Evolutionary conservation across 805 yeast genomes (phyloP), one percentile per base, ranked within the genome.

Genomic region (Metschnikowia henanensis): DNA sequence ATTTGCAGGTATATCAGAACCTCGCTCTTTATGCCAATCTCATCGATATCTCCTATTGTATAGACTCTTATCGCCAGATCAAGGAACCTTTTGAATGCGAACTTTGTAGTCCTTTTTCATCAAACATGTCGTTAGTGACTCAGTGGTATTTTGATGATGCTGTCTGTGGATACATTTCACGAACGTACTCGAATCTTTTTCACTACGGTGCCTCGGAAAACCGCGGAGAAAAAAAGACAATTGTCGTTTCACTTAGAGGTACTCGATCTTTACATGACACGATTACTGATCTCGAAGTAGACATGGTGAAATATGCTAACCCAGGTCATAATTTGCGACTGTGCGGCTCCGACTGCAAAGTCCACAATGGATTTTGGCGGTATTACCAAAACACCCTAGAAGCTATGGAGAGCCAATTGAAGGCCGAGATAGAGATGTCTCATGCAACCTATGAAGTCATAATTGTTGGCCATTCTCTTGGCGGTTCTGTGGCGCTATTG

Each of bases 41-140:
- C 25, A 61, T 69, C 20, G 77, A 73, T 46, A 71, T 72, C 10
- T 57, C 76, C 5, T 72, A 72, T 47, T 73, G 78, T 47, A 60
- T 73, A 7, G 63, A 68, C 4, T 45, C 56, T 1, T 45, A 59
- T 6, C 53, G 56, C 15, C 53, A 54, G 3, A 61, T 72, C n/a
- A 52, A 56, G 3, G 51, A 52, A 30, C 77, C 77, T 0, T 72
- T 73, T 52, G 45, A 57, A 20, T 73, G 78, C 48, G 66, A 62
- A 19, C 55, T 67, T 46, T 62, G 62, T 17, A 43, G 45, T 10
- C 45, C 58, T 35, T 67, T 70, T 43, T 26, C 46, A 9, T 72
- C 72, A 2, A 64, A 72, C 41, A 51, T 68, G 44, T 57, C 68
- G 2, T 52, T 72, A 37, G 60, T 68, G 5, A 49, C 68, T 37